A percentile compares a stretch with the other conserved stretches of the same genome.
Conservation (phyloP, 495 filamentous ascomycete genomes). For the Hypoxylon rickii region DNA sequence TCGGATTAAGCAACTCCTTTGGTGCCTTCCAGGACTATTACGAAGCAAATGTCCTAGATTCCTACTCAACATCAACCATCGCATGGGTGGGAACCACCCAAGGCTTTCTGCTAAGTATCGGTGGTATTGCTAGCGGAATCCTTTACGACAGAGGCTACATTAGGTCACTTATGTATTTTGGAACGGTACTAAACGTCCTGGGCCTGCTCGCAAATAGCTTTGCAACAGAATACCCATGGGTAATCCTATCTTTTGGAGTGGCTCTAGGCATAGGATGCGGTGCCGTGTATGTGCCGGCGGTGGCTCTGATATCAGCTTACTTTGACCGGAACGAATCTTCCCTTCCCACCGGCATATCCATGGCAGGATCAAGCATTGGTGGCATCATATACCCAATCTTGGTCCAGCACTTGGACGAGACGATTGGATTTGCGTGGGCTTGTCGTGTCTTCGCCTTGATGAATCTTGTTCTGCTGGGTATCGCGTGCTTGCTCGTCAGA, state of each 20-base stretch:
- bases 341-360: constrained; percentile 76
- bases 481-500: constrained; percentile 52
- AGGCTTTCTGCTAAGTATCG: constrained; percentile 64
- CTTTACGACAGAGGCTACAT: constrained; percentile 70
- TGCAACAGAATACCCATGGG: constrained; percentile 44
- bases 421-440: constrained; percentile 67
- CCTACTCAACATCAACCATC: constrained; percentile 42
- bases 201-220: constrained; percentile 59
- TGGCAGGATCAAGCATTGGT: constrained; percentile 70
- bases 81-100: constrained; percentile 67
- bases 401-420: constrained; percentile 56
- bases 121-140: constrained; percentile 63
- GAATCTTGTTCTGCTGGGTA: constrained; percentile 49
- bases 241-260: constrained; percentile 55
- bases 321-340: constrained; percentile 64
- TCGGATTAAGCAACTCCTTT: constrained; percentile 51
- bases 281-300: constrained; percentile 68
- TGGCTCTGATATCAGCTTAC: constrained; percentile 74
- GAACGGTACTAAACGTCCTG: constrained; percentile 59
- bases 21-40: constrained; percentile 56
- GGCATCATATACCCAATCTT: constrained; percentile 70
- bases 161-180: constrained; percentile 52
- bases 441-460: constrained; percentile 65
- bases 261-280: constrained; percentile 54
- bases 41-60: constrained; percentile 38